Conservation (phyloP, 768 basidiomycete species). For the Clitopilus passeckerianus region DNA sequence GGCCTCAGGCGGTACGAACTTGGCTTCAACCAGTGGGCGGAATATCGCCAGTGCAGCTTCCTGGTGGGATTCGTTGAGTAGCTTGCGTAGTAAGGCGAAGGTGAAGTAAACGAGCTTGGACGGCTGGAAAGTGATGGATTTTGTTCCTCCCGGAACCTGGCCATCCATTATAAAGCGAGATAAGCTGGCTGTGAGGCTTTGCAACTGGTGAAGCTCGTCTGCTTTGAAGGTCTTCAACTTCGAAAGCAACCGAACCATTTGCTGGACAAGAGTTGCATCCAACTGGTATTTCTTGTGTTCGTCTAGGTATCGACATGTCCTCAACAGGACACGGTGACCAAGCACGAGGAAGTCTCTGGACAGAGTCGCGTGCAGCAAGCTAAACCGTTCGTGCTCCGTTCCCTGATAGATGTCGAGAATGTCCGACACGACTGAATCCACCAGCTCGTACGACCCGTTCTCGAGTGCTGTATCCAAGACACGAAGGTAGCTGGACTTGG, state of each 20-base stretch:
- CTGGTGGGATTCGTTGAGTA: conserved; percentile 29
- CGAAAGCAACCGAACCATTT: conserved; percentile 14
- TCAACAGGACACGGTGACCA: conserved; percentile 7
- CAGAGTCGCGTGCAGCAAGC: conserved; percentile 10
- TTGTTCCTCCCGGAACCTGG: conserved; percentile 19
- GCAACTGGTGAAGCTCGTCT: conserved; percentile 16
- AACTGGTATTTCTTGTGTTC: conserved; percentile 3
- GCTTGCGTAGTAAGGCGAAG: conserved; percentile 38
- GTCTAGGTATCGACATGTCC: conserved; percentile 12
- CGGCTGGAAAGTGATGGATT: conserved; percentile 30
- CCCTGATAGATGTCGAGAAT: conserved; percentile 14
- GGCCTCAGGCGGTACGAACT: conserved; percentile 42
- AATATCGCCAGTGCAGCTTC: conserved; percentile 41
- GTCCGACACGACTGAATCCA: conserved; percentile 18
- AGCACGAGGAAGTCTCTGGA: conserved; percentile 7
- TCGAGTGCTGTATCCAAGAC: conserved; percentile 4
- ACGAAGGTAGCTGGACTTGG: conserved; percentile 5
- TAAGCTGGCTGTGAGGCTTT: conserved; percentile 25
- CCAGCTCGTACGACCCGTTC: neutral
- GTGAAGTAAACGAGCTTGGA: conserved; percentile 30
- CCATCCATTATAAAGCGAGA: conserved; percentile 17
- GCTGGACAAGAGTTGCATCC: conserved; percentile 6
- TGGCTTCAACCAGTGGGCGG: conserved; percentile 37
- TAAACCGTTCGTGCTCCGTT: neutral
- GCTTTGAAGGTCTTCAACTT: conserved; percentile 6